Percentiles rank a stretch among this genome's conserved stretches.
These are phyloP conservation scores for Helminthosporium solani DNA, from an alignment of 2,329 filamentous ascomycete species.

Conservation along the genomic window DNA sequence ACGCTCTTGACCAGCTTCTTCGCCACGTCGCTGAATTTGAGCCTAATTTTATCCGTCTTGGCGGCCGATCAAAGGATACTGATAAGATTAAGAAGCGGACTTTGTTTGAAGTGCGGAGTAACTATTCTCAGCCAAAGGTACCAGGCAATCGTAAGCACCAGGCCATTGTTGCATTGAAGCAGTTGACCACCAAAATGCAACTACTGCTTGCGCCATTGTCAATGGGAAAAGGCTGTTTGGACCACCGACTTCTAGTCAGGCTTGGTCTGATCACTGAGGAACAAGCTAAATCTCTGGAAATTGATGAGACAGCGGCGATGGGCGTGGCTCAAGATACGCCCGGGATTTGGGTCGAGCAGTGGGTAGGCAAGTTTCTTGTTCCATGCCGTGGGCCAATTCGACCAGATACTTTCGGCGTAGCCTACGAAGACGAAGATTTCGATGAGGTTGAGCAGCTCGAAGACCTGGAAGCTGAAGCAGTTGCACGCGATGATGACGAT, in stretches of 20 bases:
- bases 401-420: conserved; percentile 54
- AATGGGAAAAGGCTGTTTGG: conserved; percentile 18
- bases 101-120: conserved; percentile 60
- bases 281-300: conserved; percentile 63
- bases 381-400: conserved; percentile 48
- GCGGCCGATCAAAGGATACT: conserved; percentile 66
- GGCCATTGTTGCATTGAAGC: conserved; percentile 46
- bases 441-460: conserved; percentile 63
- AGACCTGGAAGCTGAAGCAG: conserved; percentile 61
- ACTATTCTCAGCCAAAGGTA: conserved; percentile 17
- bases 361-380: conserved; percentile 57
- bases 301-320: conserved; percentile 50
- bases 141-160: conserved; percentile 43
- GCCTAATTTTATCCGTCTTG: conserved; percentile 63
- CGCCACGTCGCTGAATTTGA: conserved; percentile 63
- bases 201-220: conserved; percentile 29
- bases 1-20: conserved; percentile 82
- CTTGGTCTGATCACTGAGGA: conserved; percentile 60
- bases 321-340: conserved; percentile 33
- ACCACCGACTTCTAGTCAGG: conserved; percentile 50
- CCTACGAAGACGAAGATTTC: conserved; percentile 61
- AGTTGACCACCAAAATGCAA: conserved; percentile 24
- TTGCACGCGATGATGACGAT: conserved; percentile 55
- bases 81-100: conserved; percentile 64
- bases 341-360: conserved; percentile 50